Evolutionary conservation across 108 stramenopile species (phyloP).

Genomic region (Aurantiochytrium sp.): DNA sequence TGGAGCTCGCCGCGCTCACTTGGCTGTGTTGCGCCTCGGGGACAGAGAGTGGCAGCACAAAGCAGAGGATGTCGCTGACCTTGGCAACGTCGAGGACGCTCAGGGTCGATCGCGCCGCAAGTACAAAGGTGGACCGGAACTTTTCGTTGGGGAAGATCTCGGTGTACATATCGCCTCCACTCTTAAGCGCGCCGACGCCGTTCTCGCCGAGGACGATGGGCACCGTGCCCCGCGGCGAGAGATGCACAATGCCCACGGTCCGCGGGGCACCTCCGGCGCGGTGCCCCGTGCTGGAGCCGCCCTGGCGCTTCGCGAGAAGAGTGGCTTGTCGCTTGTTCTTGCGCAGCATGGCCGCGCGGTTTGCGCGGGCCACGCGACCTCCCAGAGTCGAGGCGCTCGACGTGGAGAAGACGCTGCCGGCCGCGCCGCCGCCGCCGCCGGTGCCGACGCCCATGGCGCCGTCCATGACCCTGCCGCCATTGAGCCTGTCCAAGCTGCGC

Average conservation of each 20-base stretch:
- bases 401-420: neutral
- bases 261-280: neutral
- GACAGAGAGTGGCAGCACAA: slow-evolving; percentile 73
- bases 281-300: slow-evolving; percentile 5
- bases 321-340: slow-evolving; percentile 44
- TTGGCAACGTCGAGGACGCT: slow-evolving; percentile 64
- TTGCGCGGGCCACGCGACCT: slow-evolving; percentile 34
- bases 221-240: slow-evolving; percentile 26
- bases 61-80: slow-evolving; percentile 71
- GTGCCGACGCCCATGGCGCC: neutral
- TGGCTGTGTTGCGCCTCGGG: slow-evolving; percentile 55
- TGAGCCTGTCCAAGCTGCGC: neutral
- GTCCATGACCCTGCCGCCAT: neutral
- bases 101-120: slow-evolving; percentile 65
- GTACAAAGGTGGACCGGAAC: slow-evolving; percentile 72
- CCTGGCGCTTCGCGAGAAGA: slow-evolving; percentile 35
- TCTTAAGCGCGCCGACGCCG: neutral
- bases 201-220: slow-evolving; percentile 43
- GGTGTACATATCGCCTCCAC: slow-evolving; percentile 28
- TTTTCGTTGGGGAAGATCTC: slow-evolving; percentile 57
- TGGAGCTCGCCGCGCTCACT: slow-evolving; percentile 33
- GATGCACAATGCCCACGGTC: neutral
- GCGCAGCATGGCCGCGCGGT: slow-evolving; percentile 36
- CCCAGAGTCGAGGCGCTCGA: slow-evolving; percentile 1
- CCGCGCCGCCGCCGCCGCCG: neutral